These are phyloP conservation scores for Ogataea salicorniae DNA, from an alignment of 805 yeast species.

Conservation along the genomic window DNA sequence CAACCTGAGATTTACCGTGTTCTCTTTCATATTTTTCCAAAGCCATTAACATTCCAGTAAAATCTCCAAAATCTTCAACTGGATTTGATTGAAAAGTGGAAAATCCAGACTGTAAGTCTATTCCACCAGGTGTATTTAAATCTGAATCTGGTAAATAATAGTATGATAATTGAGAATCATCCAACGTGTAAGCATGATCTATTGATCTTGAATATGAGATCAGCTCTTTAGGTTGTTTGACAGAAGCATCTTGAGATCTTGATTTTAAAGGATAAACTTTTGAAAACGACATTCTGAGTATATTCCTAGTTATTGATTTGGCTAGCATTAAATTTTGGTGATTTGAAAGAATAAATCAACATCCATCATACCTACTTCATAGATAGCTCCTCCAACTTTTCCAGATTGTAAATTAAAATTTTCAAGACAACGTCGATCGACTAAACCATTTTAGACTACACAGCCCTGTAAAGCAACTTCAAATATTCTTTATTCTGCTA, in stretches of 20 bases:
- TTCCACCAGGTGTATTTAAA: slow-evolving; percentile 43
- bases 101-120: slow-evolving; percentile 65
- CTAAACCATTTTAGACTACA: background rate
- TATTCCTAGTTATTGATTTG: background rate
- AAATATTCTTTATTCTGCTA: too few relatives aligned
- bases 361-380: too few relatives aligned
- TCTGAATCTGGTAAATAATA: slow-evolving; percentile 76
- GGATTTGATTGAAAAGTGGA: slow-evolving; percentile 52
- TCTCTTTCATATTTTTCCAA: slow-evolving; percentile 51
- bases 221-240: slow-evolving; percentile 84
- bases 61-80: slow-evolving; percentile 47
- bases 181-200: slow-evolving; percentile 42
- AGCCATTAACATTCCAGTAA: slow-evolving; percentile 54
- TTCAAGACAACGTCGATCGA: background rate
- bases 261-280: slow-evolving; percentile 35
- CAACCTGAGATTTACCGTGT: slow-evolving; percentile 41
- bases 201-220: slow-evolving; percentile 57
- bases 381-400: too few relatives aligned
- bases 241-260: slow-evolving; percentile 58
- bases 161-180: slow-evolving; percentile 56
- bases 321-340: too few relatives aligned
- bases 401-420: background rate
- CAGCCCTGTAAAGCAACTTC: too few relatives aligned
- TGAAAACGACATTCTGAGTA: slow-evolving; percentile 1
- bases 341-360: too few relatives aligned